phyloP scores from a whole-genome alignment of 257 asterid species.

The Solanum peruvianum region DNA sequence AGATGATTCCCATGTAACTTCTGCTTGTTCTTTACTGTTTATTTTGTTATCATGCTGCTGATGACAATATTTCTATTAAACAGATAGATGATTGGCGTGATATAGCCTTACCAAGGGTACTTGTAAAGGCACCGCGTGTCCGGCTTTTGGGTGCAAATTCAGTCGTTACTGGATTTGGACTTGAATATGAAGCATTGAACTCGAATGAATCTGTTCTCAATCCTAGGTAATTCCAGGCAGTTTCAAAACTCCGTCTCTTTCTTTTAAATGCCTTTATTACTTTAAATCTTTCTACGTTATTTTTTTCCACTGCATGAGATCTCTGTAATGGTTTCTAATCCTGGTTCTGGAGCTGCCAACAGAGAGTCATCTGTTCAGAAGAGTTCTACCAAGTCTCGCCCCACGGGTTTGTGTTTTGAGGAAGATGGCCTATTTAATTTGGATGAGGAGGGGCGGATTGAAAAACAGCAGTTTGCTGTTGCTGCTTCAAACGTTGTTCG shows the following conservation, averaged over 20 bases:
- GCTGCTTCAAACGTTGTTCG: slow-evolving; percentile 91
- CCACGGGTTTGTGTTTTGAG: slow-evolving; percentile 93
- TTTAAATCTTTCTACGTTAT: not conserved
- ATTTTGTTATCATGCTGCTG: not conserved
- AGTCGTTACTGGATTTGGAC: slow-evolving; percentile 83
- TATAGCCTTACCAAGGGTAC: slow-evolving; percentile 80
- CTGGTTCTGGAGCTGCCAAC: slow-evolving; percentile 43
- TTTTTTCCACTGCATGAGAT: not conserved
- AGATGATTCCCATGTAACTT: not conserved
- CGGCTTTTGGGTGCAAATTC: slow-evolving; percentile 66
- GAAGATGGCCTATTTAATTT: slow-evolving; percentile 92
- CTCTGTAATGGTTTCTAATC: not conserved
- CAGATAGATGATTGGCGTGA: slow-evolving; percentile 99
- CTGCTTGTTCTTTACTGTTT: not conserved
- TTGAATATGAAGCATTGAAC: slow-evolving; percentile 55
- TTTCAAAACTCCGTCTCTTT: not conserved
- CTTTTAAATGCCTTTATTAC: not conserved
- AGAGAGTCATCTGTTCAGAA: slow-evolving; percentile 53
- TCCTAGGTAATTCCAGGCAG: slow-evolving; percentile 32
- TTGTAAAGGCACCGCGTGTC: slow-evolving; percentile 57
- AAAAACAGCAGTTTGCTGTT: slow-evolving; percentile 87
- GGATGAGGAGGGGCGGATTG: slow-evolving; percentile 87
- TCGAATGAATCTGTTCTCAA: slow-evolving; percentile 47
- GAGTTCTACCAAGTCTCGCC: slow-evolving; percentile 34
- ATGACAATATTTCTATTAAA: slow-evolving; percentile 6